Evolutionary conservation across 306 rosid species (phyloP).

Genomic region (Alnus glutinosa): DNA sequence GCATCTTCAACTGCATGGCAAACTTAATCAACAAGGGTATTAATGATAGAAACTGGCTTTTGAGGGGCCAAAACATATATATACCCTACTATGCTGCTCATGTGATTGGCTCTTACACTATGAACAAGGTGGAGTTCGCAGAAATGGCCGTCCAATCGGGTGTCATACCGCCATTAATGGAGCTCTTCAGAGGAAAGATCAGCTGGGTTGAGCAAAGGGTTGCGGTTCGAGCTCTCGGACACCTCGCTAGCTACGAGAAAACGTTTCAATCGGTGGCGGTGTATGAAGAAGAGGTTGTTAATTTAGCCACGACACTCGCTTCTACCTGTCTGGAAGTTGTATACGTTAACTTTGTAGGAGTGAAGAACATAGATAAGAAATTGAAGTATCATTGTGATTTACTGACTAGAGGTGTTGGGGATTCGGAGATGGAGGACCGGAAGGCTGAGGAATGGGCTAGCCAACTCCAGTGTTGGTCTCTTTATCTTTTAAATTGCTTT

Average conservation of each 20-base stretch:
- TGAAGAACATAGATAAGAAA: constrained; percentile 40
- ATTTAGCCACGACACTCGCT: constrained; percentile 51
- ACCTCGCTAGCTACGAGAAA: constrained; percentile 63
- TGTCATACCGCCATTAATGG: constrained; percentile 61
- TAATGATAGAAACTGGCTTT: constrained; percentile 53
- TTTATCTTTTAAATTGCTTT: constrained; percentile 69
- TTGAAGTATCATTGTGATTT: constrained; percentile 58
- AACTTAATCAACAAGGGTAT: constrained; percentile 52
- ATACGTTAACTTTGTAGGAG: constrained; percentile 43
- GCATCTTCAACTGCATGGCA: constrained; percentile 78
- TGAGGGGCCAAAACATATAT: constrained; percentile 59
- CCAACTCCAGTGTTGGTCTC: constrained; percentile 81
- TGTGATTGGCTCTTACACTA: constrained; percentile 81
- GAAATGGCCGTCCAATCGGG: constrained; percentile 62
- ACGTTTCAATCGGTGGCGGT: constrained; percentile 52
- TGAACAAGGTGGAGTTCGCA: constrained; percentile 63
- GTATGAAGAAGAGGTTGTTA: constrained; percentile 50
- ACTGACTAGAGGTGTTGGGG: constrained; percentile 72
- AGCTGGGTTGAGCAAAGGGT: constrained; percentile 88
- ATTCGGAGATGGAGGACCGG: constrained; percentile 64
- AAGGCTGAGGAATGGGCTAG: constrained; percentile 86
- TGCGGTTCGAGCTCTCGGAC: constrained; percentile 73
- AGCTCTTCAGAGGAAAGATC: constrained; percentile 57
- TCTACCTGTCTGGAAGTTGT: constrained; percentile 53
- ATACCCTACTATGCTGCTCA: constrained; percentile 88